Percentiles rank a stretch among this genome's conserved stretches.
phyloP scores from a whole-genome alignment of 1,139 yeast species.

The Chernovozyma aurita region DNA sequence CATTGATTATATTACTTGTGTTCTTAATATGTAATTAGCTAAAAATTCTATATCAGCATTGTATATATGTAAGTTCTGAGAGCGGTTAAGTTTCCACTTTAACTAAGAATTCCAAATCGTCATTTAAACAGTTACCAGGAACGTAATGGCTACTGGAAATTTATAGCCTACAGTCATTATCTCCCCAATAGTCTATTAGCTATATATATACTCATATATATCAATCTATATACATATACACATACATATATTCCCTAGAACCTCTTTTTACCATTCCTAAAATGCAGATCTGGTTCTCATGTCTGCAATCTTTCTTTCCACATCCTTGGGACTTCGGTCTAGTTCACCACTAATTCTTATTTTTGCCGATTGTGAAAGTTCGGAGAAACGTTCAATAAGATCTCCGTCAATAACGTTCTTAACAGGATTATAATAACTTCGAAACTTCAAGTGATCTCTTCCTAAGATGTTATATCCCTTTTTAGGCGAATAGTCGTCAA shows the following conservation, averaged over 20 bases:
- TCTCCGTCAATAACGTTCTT: conserved; percentile 86
- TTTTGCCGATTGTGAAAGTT: conserved; percentile 35
- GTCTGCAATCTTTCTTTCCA: conserved; percentile 58
- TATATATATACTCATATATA: no score
- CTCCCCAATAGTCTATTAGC: no score
- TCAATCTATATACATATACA: no score
- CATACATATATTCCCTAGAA: no score
- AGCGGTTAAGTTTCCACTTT: no score
- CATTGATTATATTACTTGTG: not conserved
- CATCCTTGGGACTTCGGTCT: conserved; percentile 54
- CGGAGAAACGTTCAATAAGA: conserved; percentile 55
- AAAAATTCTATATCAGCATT: no score
- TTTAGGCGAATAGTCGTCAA: conserved; percentile 26
- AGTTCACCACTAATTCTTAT: conserved; percentile 47
- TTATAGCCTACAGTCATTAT: no score
- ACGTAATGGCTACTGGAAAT: no score
- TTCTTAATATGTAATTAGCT: not conserved
- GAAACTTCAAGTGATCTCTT: conserved; percentile 60
- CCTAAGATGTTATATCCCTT: conserved; percentile 42
- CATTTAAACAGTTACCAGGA: no score
- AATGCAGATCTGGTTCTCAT: conserved; percentile 48
- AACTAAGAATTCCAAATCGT: no score
- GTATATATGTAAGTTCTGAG: no score
- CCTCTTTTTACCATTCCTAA: no score
- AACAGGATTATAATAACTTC: conserved; percentile 78